phyloP scores from a whole-genome alignment of 495 filamentous ascomycete species.

The Xylaria castorea region DNA sequence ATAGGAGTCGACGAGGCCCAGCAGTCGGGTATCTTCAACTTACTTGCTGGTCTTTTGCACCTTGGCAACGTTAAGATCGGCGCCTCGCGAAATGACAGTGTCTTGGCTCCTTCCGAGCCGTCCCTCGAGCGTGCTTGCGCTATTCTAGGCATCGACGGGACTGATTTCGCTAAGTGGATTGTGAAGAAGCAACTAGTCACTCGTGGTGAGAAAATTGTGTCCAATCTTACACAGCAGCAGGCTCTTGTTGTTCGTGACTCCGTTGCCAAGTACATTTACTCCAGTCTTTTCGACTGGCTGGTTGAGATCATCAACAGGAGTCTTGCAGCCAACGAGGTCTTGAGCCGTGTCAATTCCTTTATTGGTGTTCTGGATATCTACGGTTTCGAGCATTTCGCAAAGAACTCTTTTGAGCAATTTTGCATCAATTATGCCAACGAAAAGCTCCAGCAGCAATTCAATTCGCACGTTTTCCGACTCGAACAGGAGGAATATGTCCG shows the following conservation, averaged over 20 bases:
- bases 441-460: constrained; percentile 99
- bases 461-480: constrained; percentile 99
- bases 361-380: constrained; percentile 99
- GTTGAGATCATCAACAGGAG: constrained; percentile 93
- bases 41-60: constrained; percentile 91
- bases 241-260: constrained; percentile 95
- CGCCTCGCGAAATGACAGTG: constrained; percentile 85
- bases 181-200: constrained; percentile 99
- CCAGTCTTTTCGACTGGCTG: constrained; percentile 97
- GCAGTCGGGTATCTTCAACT: constrained; percentile 86
- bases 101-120: constrained; percentile 80
- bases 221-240: constrained; percentile 92
- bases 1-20: constrained; percentile 80
- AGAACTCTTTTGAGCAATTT: constrained; percentile 99
- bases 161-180: constrained; percentile 97
- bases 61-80: constrained; percentile 96
- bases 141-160: constrained; percentile 85
- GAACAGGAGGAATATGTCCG: constrained; percentile 98
- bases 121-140: constrained; percentile 80
- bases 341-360: constrained; percentile 84
- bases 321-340: constrained; percentile 86
- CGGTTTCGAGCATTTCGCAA: constrained; percentile 99
- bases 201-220: constrained; percentile 95
- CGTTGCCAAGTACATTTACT: constrained; percentile 98
- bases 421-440: constrained; percentile 99